Evolutionary conservation across 352 stramenopile genomes (phyloP).

Genomic region (Phytopythium litorale): DNA sequence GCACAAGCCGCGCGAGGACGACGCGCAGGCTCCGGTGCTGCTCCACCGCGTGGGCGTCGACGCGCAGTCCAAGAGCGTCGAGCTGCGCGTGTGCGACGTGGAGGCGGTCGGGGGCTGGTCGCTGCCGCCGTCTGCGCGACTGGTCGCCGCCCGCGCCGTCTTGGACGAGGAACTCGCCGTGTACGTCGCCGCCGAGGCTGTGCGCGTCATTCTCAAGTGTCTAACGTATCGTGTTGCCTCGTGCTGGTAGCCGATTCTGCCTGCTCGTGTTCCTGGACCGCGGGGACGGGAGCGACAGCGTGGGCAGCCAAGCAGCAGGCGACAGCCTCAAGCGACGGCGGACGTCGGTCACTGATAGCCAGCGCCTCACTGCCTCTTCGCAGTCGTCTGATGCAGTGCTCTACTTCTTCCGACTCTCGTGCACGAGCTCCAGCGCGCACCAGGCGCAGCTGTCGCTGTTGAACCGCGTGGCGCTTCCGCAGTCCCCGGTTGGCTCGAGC

Average conservation of each 20-base stretch:
- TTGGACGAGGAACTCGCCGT: slow-evolving; percentile 29
- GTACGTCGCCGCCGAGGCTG: slow-evolving; percentile 15
- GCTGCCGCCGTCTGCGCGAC: slow-evolving; percentile 21
- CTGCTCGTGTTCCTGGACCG: slow-evolving; percentile 3
- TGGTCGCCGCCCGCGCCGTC: slow-evolving; percentile 38
- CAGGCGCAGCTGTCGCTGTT: slow-evolving; percentile 14
- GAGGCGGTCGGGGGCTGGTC: slow-evolving; percentile 1
- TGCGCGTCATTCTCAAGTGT: neutral
- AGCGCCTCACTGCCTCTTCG: neutral
- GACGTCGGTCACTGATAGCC: neutral
- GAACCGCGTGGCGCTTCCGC: slow-evolving; percentile 20
- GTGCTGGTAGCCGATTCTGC: neutral
- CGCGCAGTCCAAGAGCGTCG: slow-evolving; percentile 17
- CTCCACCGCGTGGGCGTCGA: slow-evolving; percentile 21
- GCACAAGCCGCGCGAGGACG: slow-evolving; percentile 5
- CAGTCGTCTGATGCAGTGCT: neutral
- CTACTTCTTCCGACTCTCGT: slow-evolving; percentile 20
- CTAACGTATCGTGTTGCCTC: neutral
- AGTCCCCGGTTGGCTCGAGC: neutral
- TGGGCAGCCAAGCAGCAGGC: neutral
- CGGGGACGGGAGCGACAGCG: neutral
- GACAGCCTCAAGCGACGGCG: neutral
- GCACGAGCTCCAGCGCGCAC: neutral
- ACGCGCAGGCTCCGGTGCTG: neutral
- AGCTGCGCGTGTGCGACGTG: neutral